Conservation (phyloP, 345 rosid genomes). For the Brassica napus region DNA sequence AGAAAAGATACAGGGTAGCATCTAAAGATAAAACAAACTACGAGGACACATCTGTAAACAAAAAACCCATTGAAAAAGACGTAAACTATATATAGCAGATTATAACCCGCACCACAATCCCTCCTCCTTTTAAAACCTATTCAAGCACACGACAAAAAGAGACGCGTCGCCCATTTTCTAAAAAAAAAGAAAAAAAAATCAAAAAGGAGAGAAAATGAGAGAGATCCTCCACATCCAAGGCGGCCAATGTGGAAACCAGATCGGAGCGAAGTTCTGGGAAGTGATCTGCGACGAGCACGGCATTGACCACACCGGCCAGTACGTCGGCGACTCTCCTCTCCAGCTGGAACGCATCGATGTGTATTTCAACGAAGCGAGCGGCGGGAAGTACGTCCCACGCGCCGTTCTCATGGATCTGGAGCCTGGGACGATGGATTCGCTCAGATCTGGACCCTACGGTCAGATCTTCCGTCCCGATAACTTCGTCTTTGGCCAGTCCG, state of each 20-base stretch:
- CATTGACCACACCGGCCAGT: constrained; percentile 46
- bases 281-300: constrained; percentile 48
- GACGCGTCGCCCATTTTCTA: constrained; percentile 27
- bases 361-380: constrained; percentile 45
- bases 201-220: constrained; percentile 33
- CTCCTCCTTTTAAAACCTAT: constrained; percentile 26
- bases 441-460: constrained; percentile 46
- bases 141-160: constrained; percentile 13
- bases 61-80: constrained; percentile 29
- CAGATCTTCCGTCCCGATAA: constrained; percentile 48
- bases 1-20: background rate
- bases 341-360: constrained; percentile 46
- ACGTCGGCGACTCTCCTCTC: constrained; percentile 43
- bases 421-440: constrained; percentile 47
- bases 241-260: constrained; percentile 51
- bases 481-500: constrained; percentile 45
- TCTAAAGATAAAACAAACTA: background rate
- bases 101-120: constrained; percentile 24
- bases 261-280: constrained; percentile 48
- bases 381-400: constrained; percentile 44
- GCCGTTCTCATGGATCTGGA: constrained; percentile 49
- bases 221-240: constrained; percentile 49
- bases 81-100: constrained; percentile 45
- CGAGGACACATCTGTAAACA: constrained; percentile 7
- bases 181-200: background rate